A percentile compares a stretch with the other conserved stretches of the same genome.
These are phyloP conservation scores for Cokeromyces recurvatus DNA, from an alignment of 371 early-diverging fungal genomes.

Conservation along the genomic window DNA sequence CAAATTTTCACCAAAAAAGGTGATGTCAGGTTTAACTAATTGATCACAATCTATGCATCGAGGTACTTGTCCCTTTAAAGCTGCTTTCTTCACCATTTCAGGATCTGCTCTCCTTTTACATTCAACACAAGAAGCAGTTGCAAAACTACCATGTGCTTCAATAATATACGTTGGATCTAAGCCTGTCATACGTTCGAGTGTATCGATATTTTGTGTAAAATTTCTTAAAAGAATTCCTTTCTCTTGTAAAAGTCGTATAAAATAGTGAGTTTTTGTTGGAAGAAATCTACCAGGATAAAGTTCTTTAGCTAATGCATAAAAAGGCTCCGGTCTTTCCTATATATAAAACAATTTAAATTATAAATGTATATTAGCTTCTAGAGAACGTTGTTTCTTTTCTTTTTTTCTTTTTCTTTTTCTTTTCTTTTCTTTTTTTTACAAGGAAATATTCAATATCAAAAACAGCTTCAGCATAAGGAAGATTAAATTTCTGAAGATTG, in stretches of 20 bases:
- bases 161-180: conserved; percentile 68
- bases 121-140: conserved; percentile 71
- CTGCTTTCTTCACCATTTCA: conserved; percentile 26
- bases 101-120: conserved; percentile 42
- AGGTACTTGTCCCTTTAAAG: conserved; percentile 65
- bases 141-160: conserved; percentile 95
- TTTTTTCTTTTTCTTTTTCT: too few species aligned
- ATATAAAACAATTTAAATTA: background rate
- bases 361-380: too few species aligned
- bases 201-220: conserved; percentile 96
- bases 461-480: conserved; percentile 92
- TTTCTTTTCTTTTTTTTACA: conserved; percentile 27
- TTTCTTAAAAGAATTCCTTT: conserved; percentile 73
- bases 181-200: conserved; percentile 86
- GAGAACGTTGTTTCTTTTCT: too few species aligned
- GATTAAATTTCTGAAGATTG: conserved; percentile 78
- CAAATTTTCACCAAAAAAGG: conserved; percentile 91
- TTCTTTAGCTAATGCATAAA: conserved; percentile 88
- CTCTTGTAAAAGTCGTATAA: conserved; percentile 73
- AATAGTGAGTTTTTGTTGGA: conserved; percentile 87
- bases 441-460: conserved; percentile 90
- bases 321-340: conserved; percentile 79
- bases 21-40: conserved; percentile 90
- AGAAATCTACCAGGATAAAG: conserved; percentile 79
- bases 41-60: conserved; percentile 63